Conservation (phyloP, 2,329 filamentous ascomycete species). For the Colletotrichum sp. region DNA sequence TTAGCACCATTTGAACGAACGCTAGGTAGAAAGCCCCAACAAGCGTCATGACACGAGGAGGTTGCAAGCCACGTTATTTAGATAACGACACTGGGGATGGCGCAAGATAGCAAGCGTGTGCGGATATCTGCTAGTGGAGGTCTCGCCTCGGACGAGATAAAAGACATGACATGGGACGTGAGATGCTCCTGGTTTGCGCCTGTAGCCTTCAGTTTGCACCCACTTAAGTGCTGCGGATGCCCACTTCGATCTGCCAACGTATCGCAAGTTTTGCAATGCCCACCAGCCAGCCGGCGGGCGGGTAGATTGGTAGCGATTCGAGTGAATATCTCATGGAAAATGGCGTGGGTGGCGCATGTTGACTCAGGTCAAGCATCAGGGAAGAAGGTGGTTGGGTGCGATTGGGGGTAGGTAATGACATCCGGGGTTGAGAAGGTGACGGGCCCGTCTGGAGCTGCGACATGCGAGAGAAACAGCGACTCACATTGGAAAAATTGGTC, state of each 20-base stretch:
- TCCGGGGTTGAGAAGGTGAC: background rate
- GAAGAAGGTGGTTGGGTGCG: background rate
- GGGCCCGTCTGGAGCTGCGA: constrained; percentile 1
- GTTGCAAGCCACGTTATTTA: background rate
- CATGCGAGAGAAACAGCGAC: constrained; percentile 11
- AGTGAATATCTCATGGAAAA: background rate
- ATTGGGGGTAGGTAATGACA: background rate
- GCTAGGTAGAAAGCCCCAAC: background rate
- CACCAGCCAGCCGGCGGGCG: background rate
- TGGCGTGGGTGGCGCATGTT: constrained; percentile 7
- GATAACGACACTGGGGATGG: background rate
- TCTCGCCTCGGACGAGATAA: background rate
- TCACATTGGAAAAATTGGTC: background rate
- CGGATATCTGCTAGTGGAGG: background rate
- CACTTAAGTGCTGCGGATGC: background rate
- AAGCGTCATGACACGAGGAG: background rate
- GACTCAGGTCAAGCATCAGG: constrained; percentile 6
- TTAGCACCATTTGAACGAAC: background rate
- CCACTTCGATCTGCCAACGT: background rate
- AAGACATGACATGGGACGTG: background rate
- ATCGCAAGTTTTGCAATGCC: background rate
- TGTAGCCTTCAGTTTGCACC: background rate
- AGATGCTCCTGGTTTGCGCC: background rate
- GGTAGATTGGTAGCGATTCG: background rate
- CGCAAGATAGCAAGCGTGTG: background rate